Evolutionary conservation across 352 stramenopile species (phyloP).

Genomic region (Salisapilia sapeloensis): DNA sequence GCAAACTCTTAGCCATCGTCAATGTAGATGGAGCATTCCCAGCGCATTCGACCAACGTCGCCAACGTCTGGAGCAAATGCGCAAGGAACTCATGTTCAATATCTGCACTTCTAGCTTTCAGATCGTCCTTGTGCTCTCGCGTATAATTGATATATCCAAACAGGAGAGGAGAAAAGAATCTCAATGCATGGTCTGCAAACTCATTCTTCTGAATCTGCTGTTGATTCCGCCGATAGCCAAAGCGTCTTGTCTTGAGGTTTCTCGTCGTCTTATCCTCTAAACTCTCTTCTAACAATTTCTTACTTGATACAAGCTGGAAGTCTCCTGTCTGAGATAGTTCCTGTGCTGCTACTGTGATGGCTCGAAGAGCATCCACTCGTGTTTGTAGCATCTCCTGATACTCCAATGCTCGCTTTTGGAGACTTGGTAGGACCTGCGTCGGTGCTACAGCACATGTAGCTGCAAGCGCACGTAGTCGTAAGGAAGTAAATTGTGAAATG

Average conservation of each 20-base stretch:
- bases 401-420: constrained; percentile 45
- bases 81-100: constrained; percentile 53
- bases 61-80: constrained; percentile 47
- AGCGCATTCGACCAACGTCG: constrained; percentile 46
- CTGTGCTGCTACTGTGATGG: constrained; percentile 31
- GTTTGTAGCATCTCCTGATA: constrained; percentile 59
- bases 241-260: constrained; percentile 42
- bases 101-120: constrained; percentile 21
- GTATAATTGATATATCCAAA: constrained; percentile 55
- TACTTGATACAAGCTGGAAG: constrained; percentile 9
- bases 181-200: constrained; percentile 35
- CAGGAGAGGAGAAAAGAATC: constrained; percentile 60
- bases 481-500: constrained; percentile 26
- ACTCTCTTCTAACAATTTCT: constrained; percentile 26
- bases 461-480: constrained; percentile 26
- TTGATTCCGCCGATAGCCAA: constrained; percentile 44
- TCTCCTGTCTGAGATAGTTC: constrained; percentile 41
- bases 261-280: constrained; percentile 24
- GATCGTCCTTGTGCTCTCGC: constrained; percentile 14
- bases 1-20: constrained; percentile 45
- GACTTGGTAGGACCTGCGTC: constrained; percentile 21
- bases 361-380: constrained; percentile 41
- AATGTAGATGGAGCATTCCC: constrained; percentile 34
- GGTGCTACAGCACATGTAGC: constrained; percentile 28
- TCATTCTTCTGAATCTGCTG: constrained; percentile 28